A percentile compares a stretch with the other conserved stretches of the same genome.
phyloP scores from a whole-genome alignment of 2,329 filamentous ascomycete genomes.

The Davidsoniella australis region DNA sequence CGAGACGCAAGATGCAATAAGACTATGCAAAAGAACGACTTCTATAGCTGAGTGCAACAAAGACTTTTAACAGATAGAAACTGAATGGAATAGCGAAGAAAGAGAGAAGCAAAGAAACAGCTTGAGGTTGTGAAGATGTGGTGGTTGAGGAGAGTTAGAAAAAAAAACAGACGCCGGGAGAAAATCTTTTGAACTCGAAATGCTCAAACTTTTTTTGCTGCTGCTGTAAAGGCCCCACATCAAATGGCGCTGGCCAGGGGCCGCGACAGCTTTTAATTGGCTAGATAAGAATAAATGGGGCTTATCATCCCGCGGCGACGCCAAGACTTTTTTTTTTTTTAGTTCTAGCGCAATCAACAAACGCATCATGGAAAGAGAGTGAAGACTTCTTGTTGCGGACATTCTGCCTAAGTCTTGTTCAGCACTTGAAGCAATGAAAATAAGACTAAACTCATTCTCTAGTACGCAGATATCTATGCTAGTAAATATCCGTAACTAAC shows the following conservation, averaged over 20 bases:
- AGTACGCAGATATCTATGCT: no score
- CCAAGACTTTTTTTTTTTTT: no score
- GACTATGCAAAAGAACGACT: constrained; percentile 3
- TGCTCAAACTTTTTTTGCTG: constrained; percentile 15
- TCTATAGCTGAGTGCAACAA: background rate
- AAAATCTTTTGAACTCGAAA: constrained; percentile 5
- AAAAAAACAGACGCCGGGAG: constrained; percentile 5
- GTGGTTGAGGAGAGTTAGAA: constrained; percentile 8
- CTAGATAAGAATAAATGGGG: constrained; percentile 3
- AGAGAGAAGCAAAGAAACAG: constrained; percentile 1
- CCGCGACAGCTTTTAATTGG: constrained; percentile 10
- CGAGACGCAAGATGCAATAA: constrained; percentile 12
- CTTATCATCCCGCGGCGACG: no score
- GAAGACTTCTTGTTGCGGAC: no score
- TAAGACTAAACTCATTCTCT: no score
- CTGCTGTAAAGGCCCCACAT: constrained; percentile 10
- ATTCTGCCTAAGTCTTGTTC: no score
- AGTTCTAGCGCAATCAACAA: no score
- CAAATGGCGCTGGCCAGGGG: background rate
- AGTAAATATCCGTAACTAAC: no score
- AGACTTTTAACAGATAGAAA: background rate
- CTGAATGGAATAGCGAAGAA: constrained; percentile 1
- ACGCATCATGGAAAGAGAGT: no score
- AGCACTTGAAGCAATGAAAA: no score
- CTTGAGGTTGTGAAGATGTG: background rate